Conservation (phyloP, 2,329 filamentous ascomycete species). For the Aspergillus persii region DNA sequence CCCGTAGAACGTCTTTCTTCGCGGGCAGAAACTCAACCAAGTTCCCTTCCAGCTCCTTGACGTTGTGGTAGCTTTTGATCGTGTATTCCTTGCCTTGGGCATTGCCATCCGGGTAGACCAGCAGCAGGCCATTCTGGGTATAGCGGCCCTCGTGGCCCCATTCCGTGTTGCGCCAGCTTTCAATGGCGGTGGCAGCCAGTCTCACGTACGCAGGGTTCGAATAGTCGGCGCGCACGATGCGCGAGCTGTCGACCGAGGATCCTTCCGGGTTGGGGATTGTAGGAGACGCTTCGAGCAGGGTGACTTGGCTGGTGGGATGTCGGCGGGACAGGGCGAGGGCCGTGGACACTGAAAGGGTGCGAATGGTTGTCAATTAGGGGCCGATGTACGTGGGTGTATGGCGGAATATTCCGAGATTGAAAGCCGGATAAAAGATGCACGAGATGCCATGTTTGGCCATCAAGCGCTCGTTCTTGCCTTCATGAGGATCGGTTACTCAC, state of each 20-base stretch:
- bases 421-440: neutral
- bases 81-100: slow-evolving; percentile 35
- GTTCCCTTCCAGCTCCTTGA: slow-evolving; percentile 33
- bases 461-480: neutral
- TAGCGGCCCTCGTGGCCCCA: slow-evolving; percentile 47
- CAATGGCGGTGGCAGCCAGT: slow-evolving; percentile 69
- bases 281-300: slow-evolving; percentile 56
- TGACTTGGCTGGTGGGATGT: slow-evolving; percentile 51
- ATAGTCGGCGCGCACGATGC: slow-evolving; percentile 73
- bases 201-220: slow-evolving; percentile 72
- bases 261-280: slow-evolving; percentile 58
- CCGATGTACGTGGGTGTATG: neutral
- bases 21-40: slow-evolving; percentile 35
- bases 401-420: neutral
- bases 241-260: slow-evolving; percentile 59
- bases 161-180: slow-evolving; percentile 58
- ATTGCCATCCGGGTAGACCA: slow-evolving; percentile 37
- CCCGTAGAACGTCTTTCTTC: slow-evolving; percentile 33
- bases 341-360: slow-evolving; percentile 50
- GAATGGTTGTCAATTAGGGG: neutral
- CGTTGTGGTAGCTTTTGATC: slow-evolving; percentile 41
- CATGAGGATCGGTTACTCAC: slow-evolving; percentile 28
- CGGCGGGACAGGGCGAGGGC: slow-evolving; percentile 69
- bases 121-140: slow-evolving; percentile 43
- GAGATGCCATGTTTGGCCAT: neutral